Base-by-base conservation (phyloP, 2,329 filamentous ascomycete species). In the Trichoderma endophyticum region DNA sequence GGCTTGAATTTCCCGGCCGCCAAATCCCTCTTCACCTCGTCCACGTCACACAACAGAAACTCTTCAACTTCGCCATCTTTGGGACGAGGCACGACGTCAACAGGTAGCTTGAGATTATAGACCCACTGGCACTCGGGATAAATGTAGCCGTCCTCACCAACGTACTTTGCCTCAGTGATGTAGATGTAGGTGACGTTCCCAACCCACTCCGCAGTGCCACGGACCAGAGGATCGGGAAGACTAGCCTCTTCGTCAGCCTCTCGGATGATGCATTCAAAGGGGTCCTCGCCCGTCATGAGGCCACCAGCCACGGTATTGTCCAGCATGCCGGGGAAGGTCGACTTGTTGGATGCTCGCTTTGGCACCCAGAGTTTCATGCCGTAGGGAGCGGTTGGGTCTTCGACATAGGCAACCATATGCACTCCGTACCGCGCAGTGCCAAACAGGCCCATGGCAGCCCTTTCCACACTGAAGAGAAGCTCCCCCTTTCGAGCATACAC, bases 121-220 rank as follows among this genome's bases (percentile, higher is more conserved):
- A 97, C 85, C 84, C 94, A 98, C 82, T 98, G 92, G 77, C 90
- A 91, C 82, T 98, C 96, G 0, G 96, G 96, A 82, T 97, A 95
- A 79, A 97, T 86, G 77, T 97, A 86, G 12, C 91, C 92, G 11
- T 87, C 89, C 82, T 98, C 94, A 11, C 94, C 95, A 12, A 94
- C 93, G 3, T 93, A 90, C 39, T 89, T 86, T 77, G 88, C 84
- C 77, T 94, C 91, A 12, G 94, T 90, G 75, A 97, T 87, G 82
- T 95, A 92, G 75, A 94, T 90, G 83, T 98, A 99, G 7, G 93
- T 94, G 73, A 98, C 88, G 60, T 88, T 91, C 7, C 94, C 94
- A 18, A 85, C 86, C 21, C 88, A 82, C 72, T 84, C 86, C 6
- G 88, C 88, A 14, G 84, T 83, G 51, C 83, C 82, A 57, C 91